phyloP scores from a whole-genome alignment of 169 alveolate genomes.

The Plasmodium yoelii region DNA sequence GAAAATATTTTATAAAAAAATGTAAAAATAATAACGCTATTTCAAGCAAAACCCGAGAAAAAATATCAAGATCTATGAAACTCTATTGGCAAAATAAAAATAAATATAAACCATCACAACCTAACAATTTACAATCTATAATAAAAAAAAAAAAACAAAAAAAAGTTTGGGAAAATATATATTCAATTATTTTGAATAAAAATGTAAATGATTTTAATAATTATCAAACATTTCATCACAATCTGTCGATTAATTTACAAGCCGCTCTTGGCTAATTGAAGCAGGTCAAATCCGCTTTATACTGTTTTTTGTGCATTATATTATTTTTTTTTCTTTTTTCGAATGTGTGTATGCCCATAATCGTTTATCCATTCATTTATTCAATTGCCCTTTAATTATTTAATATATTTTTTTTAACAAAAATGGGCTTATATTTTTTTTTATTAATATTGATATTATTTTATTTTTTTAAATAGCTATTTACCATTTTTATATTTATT shows the following conservation, averaged over 20 bases:
- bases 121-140: slow-evolving; percentile 28
- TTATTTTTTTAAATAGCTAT: too few species aligned
- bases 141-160: slow-evolving; percentile 64
- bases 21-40: slow-evolving; percentile 6
- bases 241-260: slow-evolving; percentile 51
- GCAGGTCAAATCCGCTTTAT: background rate
- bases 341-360: background rate
- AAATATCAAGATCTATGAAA: slow-evolving; percentile 73
- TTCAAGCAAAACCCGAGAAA: slow-evolving; percentile 44
- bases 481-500: too few species aligned
- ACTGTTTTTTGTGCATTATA: background rate
- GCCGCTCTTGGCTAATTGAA: slow-evolving; percentile 35
- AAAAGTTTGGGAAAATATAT: slow-evolving; percentile 75
- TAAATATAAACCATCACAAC: slow-evolving; percentile 10
- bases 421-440: too few species aligned
- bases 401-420: background rate
- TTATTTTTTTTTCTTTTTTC: background rate
- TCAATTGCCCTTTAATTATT: background rate
- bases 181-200: slow-evolving; percentile 73
- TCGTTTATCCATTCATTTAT: too few species aligned
- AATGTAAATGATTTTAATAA: slow-evolving; percentile 33
- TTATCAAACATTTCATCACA: slow-evolving; percentile 49
- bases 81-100: slow-evolving; percentile 65
- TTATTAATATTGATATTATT: too few species aligned
- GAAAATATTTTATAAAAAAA: slow-evolving; percentile 48